Evolutionary conservation across 1,284 basidiomycete genomes (phyloP).

Genomic region (Calocybe gambosa): DNA sequence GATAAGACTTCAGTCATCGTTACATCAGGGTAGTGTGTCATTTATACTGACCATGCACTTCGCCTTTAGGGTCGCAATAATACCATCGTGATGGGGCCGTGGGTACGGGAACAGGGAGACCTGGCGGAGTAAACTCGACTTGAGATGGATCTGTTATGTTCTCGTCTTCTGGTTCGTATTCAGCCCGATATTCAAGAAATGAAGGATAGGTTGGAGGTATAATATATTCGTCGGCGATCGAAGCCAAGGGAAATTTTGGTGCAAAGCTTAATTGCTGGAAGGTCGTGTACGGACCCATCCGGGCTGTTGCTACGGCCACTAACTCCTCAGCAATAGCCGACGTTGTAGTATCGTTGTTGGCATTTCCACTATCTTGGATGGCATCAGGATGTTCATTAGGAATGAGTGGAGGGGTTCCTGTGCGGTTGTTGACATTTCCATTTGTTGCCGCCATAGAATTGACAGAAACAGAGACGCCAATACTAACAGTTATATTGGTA

Average conservation of each 20-base stretch:
- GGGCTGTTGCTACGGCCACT: constrained; percentile 58
- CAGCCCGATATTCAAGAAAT: constrained; percentile 63
- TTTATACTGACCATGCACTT: constrained; percentile 58
- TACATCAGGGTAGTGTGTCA: not conserved
- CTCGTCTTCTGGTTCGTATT: constrained; percentile 51
- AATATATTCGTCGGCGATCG: constrained; percentile 80
- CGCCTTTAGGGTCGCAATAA: constrained; percentile 73
- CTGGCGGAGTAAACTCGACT: constrained; percentile 70
- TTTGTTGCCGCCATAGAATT: constrained; percentile 24
- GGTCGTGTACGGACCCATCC: constrained; percentile 77
- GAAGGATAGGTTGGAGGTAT: constrained; percentile 82
- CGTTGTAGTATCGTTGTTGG: constrained; percentile 16
- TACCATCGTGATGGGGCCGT: constrained; percentile 68
- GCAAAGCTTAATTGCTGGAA: constrained; percentile 83
- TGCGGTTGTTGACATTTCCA: constrained; percentile 23
- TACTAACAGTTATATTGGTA: constrained; percentile 55
- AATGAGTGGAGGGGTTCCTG: constrained; percentile 32
- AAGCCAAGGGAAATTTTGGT: constrained; percentile 77
- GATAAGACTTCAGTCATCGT: constrained; percentile 2
- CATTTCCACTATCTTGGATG: constrained; percentile 16
- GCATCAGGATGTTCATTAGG: constrained; percentile 37
- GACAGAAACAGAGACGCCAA: constrained; percentile 51
- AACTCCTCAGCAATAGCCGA: constrained; percentile 52
- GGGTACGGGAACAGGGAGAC: constrained; percentile 62
- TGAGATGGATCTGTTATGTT: constrained; percentile 44